Evolutionary conservation across 1,139 yeast genomes (phyloP).

Genomic region (Meyerozyma guilliermondii): DNA sequence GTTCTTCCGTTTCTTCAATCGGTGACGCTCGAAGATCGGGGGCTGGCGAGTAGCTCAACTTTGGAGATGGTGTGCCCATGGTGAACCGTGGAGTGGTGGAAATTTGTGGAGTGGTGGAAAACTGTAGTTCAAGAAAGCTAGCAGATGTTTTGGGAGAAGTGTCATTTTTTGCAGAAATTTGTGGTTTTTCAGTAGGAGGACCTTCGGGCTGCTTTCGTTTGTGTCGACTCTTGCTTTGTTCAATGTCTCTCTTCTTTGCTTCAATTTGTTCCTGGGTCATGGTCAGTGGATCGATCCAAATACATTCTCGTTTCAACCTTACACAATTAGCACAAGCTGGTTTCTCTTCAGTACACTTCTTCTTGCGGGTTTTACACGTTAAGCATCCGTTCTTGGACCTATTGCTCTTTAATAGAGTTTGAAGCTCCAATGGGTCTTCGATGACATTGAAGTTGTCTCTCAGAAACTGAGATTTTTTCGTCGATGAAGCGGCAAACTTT

Average conservation of each 20-base stretch:
- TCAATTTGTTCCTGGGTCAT: conserved; percentile 25
- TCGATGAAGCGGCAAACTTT: not conserved
- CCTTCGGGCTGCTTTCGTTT: not conserved
- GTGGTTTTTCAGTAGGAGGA: too few relatives aligned
- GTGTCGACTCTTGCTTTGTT: conserved; percentile 8
- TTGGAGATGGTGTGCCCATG: not conserved
- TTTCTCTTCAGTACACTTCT: conserved; percentile 4
- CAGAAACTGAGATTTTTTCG: not conserved
- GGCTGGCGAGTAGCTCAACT: not conserved
- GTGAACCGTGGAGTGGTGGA: not conserved
- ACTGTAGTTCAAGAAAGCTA: too few relatives aligned
- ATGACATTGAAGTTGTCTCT: not conserved
- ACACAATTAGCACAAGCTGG: conserved; percentile 7
- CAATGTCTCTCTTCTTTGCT: conserved; percentile 21
- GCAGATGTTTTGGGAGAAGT: not conserved
- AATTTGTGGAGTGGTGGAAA: not conserved
- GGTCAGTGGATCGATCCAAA: conserved; percentile 27
- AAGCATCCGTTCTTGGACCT: conserved; percentile 4
- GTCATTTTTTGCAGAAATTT: not conserved
- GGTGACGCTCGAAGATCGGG: not conserved
- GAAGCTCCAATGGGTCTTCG: not conserved
- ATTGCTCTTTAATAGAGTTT: not conserved
- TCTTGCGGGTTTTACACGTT: conserved; percentile 5
- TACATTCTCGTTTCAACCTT: conserved; percentile 13
- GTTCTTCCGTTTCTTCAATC: not conserved